Conservation (phyloP, 345 rosid species). For the Acer yangbiense region DNA sequence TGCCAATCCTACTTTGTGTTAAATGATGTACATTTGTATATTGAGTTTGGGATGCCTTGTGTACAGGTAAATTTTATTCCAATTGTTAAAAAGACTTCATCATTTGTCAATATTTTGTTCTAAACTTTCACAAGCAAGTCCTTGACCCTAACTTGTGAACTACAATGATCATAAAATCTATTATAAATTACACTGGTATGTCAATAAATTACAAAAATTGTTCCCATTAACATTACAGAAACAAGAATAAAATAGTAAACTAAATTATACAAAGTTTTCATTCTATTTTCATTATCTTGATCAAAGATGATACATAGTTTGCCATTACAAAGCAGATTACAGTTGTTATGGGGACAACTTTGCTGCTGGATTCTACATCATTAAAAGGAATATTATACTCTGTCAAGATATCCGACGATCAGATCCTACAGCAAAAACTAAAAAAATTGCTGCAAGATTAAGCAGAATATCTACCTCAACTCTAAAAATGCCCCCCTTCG, state of each 20-base stretch:
- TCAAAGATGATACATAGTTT: conserved; percentile 5
- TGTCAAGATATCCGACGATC: background rate
- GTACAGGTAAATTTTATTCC: background rate
- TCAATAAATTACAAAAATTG: too few species aligned
- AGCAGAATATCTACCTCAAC: background rate
- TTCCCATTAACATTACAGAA: background rate
- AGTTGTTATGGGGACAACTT: background rate
- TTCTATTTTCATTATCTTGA: background rate
- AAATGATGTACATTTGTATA: background rate
- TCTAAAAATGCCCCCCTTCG: background rate
- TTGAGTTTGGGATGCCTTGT: background rate
- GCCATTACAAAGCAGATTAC: background rate
- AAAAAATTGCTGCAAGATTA: conserved; percentile 26
- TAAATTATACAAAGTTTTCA: background rate
- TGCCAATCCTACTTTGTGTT: background rate
- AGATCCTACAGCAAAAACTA: conserved; percentile 19
- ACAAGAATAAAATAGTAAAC: background rate
- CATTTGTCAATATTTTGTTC: background rate
- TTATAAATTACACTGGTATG: too few species aligned
- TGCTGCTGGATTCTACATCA: background rate
- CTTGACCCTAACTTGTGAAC: too few species aligned
- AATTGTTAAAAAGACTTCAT: background rate
- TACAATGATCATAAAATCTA: too few species aligned
- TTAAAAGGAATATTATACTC: background rate
- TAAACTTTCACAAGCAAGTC: too few species aligned